Conservation (phyloP, 306 rosid genomes). For the Mimosa bimucronata region DNA sequence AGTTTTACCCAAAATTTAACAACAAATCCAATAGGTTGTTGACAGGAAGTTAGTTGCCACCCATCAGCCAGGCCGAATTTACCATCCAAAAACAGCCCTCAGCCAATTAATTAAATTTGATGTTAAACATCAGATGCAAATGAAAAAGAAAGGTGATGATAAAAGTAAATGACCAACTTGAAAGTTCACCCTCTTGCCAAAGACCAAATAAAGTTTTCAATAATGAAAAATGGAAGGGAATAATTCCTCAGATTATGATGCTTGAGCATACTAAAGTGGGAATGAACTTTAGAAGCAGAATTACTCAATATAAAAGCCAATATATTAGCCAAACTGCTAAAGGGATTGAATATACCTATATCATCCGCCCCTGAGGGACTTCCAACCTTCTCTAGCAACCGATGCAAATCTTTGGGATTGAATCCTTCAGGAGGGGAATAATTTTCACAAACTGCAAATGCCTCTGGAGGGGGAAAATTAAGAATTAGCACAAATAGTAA, state of each 20-base stretch:
- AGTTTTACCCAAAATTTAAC: neutral
- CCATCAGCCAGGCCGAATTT: neutral
- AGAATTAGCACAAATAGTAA: slow-evolving; percentile 34
- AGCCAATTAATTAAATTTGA: neutral
- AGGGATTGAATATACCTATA: slow-evolving; percentile 60
- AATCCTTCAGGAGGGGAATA: slow-evolving; percentile 95
- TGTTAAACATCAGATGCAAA: neutral
- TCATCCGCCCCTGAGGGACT: slow-evolving; percentile 92
- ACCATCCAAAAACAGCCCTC: neutral
- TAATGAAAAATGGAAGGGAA: neutral
- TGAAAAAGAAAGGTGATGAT: neutral
- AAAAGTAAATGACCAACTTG: neutral
- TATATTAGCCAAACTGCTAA: neutral
- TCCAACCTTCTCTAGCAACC: slow-evolving; percentile 91
- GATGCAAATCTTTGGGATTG: slow-evolving; percentile 82
- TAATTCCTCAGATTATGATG: neutral
- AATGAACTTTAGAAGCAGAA: slow-evolving; percentile 16
- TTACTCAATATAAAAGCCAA: neutral
- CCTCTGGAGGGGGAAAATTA: slow-evolving; percentile 61
- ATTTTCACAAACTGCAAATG: slow-evolving; percentile 96
- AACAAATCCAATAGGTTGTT: neutral
- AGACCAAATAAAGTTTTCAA: neutral
- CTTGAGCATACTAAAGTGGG: neutral
- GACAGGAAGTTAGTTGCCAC: neutral
- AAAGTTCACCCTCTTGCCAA: neutral